phyloP scores from a whole-genome alignment of 192 early-diverging fungal genomes.

The Coemansia reversa region DNA sequence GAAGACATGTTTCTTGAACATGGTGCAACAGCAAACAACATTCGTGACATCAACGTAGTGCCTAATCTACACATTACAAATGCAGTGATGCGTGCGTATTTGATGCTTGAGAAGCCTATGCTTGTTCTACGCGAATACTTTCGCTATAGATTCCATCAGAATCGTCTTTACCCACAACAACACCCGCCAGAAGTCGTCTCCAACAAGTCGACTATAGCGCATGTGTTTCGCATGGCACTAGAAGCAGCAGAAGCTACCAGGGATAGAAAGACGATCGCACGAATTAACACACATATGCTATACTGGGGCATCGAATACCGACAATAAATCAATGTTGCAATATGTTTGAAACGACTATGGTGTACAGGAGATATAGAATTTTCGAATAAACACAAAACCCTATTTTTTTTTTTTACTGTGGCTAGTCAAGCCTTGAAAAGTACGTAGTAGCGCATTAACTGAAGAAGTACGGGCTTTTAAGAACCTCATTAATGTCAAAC shows the following conservation, averaged over 20 bases:
- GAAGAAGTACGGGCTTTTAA: slow-evolving; percentile 89
- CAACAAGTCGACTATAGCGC: slow-evolving; percentile 9
- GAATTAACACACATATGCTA: slow-evolving; percentile 29
- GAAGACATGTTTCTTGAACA: slow-evolving; percentile 41
- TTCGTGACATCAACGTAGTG: slow-evolving; percentile 3
- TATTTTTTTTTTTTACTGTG: too few species aligned
- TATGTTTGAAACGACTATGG: neutral
- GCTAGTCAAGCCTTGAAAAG: neutral
- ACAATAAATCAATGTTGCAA: neutral
- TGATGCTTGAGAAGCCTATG: slow-evolving; percentile 20
- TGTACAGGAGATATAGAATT: neutral
- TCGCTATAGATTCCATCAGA: slow-evolving; percentile 38
- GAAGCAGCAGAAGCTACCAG: slow-evolving; percentile 14
- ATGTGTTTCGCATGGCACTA: slow-evolving; percentile 42
- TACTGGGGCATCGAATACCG: slow-evolving; percentile 24
- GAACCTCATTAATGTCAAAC: slow-evolving; percentile 81
- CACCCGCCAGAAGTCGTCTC: slow-evolving; percentile 21
- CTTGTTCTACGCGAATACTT: slow-evolving; percentile 42
- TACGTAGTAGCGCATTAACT: slow-evolving; percentile 49
- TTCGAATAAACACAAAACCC: neutral
- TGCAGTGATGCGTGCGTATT: slow-evolving; percentile 46
- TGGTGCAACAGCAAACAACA: slow-evolving; percentile 8
- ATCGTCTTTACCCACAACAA: slow-evolving; percentile 17
- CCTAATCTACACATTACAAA: slow-evolving; percentile 47
- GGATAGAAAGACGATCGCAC: slow-evolving; percentile 4